Conservation (phyloP, 768 basidiomycete species). For the Phanerochaete carnosa region DNA sequence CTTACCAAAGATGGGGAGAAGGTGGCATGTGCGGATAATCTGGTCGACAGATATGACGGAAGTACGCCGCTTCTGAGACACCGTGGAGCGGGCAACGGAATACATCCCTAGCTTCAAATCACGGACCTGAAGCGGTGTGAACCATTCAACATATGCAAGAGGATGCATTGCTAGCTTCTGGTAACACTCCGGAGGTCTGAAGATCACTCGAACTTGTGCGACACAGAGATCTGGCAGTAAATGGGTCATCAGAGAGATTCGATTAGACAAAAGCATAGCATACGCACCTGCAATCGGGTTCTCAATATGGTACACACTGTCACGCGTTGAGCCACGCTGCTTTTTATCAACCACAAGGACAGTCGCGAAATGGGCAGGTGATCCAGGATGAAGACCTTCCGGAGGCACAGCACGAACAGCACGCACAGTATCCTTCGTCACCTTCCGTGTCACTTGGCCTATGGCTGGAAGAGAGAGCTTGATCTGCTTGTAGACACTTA, state of each 20-base stretch:
- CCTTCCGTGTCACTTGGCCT: no score
- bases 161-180: constrained; percentile 11
- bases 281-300: no score
- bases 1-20: not conserved
- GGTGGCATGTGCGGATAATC: not conserved
- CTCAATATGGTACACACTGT: no score
- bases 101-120: not conserved
- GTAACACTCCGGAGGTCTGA: constrained; percentile 20
- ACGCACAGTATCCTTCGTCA: no score
- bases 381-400: no score
- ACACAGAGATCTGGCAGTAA: constrained; percentile 18
- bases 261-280: not conserved
- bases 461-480: no score
- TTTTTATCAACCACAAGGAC: no score
- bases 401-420: no score
- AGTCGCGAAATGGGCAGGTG: no score
- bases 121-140: constrained; percentile 16
- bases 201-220: constrained; percentile 27
- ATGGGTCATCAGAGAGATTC: constrained; percentile 27
- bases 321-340: no score
- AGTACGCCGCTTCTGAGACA: not conserved
- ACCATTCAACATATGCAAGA: constrained; percentile 27
- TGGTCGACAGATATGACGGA: not conserved
- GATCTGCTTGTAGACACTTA: no score
- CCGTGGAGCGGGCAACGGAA: constrained; percentile 5